Conservation (phyloP, 176 grass and related monocot genomes). For the Eremochloa ophiuroides region DNA sequence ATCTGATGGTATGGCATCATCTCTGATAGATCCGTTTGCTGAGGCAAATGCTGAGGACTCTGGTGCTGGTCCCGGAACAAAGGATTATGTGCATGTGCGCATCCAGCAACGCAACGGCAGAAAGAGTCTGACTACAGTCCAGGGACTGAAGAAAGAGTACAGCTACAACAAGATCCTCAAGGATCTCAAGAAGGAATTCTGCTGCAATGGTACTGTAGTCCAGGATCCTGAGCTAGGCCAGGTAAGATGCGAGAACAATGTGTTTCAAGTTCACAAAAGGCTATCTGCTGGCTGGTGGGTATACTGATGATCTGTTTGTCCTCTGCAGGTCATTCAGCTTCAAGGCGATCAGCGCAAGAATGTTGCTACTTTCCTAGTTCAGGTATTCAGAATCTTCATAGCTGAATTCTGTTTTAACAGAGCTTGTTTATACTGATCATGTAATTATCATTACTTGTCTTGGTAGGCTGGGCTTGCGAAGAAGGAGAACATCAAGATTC, state of each 20-base stretch:
- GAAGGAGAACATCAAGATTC: slow-evolving; percentile 80
- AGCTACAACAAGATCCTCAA: slow-evolving; percentile 81
- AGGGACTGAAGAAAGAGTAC: slow-evolving; percentile 70
- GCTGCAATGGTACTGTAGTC: slow-evolving; percentile 83
- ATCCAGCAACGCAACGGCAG: slow-evolving; percentile 82
- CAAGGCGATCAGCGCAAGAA: slow-evolving; percentile 84
- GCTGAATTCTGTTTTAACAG: background rate
- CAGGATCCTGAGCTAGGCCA: slow-evolving; percentile 69
- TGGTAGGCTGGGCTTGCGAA: slow-evolving; percentile 65
- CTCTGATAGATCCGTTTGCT: slow-evolving; percentile 52
- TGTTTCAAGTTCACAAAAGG: background rate
- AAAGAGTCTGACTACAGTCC: slow-evolving; percentile 78
- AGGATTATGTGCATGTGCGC: slow-evolving; percentile 87
- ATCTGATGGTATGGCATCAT: background rate
- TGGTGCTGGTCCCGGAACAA: slow-evolving; percentile 50
- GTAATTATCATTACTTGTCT: background rate
- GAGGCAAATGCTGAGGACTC: slow-evolving; percentile 82
- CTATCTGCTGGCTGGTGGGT: background rate
- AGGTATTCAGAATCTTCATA: slow-evolving; percentile 22
- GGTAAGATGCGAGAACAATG: background rate
- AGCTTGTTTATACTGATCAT: background rate
- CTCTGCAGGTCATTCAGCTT: slow-evolving; percentile 59
- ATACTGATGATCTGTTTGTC: background rate
- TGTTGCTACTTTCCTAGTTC: slow-evolving; percentile 68
- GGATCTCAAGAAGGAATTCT: slow-evolving; percentile 88